Evolutionary conservation across 495 filamentous ascomycete genomes (phyloP), one percentile per base, ranked within the genome.

Genomic region (Xylaria sp.): DNA sequence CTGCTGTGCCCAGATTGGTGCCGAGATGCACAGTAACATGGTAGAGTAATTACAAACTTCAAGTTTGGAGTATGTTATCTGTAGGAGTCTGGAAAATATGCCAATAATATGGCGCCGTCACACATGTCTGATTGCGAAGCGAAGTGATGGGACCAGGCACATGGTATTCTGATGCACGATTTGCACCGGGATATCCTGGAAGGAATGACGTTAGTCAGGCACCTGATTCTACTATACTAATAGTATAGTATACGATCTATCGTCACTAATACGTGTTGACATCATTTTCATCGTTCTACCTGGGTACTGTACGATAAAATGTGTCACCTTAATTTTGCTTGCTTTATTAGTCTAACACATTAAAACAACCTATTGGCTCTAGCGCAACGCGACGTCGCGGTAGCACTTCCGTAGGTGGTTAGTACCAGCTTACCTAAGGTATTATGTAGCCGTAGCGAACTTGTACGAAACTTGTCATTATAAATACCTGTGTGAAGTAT

Each of bases 181-280:
- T 48, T 64, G 35, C 61, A 64, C 61, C 43, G 17, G 61, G 61
- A 64, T 64, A 65, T 48, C 44, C 61, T 37, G 57, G 57, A 59
- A 33, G 19, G 3, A 33, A 65, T 65, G 62, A 65, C 62, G 62
- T 65, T 64, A 37, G 44, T 65, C 44, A 65, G 62, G 29, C 26
- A 65, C 44, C 21, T 29, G 14, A 65, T 52, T 41, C 52, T 31
- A 53, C n/a, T n/a, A n/a, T n/a, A n/a, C n/a, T n/a, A n/a, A n/a
- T n/a, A n/a, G n/a, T 37, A 37, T 37, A 37, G 35, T 37, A 37
- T n/a, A n/a, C n/a, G n/a, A n/a, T n/a, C n/a, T n/a, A n/a, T n/a
- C n/a, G n/a, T n/a, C n/a, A n/a, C n/a, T 61, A 24, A 43, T n/a
- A 44, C 15, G 41, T 26, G 15, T 64, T 48, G 61, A 64, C 61